Percentiles rank a stretch among this genome's conserved stretches.
Evolutionary conservation across 129 eudicot species (phyloP).

Genomic region (Glebionis coronaria): DNA sequence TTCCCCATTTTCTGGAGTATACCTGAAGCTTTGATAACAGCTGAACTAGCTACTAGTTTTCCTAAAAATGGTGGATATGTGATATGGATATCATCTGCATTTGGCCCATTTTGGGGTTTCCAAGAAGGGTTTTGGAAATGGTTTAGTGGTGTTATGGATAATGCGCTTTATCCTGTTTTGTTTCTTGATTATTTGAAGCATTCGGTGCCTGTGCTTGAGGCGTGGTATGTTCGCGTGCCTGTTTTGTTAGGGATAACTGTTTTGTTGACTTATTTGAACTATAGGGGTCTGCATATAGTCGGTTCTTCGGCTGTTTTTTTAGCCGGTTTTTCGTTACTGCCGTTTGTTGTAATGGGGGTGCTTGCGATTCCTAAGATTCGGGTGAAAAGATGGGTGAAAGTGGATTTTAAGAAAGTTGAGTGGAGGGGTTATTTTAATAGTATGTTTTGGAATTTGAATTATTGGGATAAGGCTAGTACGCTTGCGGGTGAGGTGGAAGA

Average conservation of each 20-base stretch:
- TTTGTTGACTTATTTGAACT: conserved; percentile 70
- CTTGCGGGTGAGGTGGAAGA: conserved; percentile 84
- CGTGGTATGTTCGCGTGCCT: conserved; percentile 56
- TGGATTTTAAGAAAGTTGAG: conserved; percentile 56
- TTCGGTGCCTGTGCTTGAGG: conserved; percentile 59
- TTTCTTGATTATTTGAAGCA: conserved; percentile 84
- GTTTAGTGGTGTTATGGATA: conserved; percentile 95
- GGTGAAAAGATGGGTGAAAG: conserved; percentile 53
- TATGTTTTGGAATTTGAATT: conserved; percentile 90
- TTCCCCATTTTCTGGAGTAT: conserved; percentile 90
- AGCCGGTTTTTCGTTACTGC: conserved; percentile 71
- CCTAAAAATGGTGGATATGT: conserved; percentile 95
- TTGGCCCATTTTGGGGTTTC: conserved; percentile 93
- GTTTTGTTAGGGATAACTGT: conserved; percentile 63
- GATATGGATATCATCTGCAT: conserved; percentile 88
- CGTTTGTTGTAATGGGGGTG: conserved; percentile 67
- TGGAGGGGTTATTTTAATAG: conserved; percentile 88
- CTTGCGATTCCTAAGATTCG: conserved; percentile 67
- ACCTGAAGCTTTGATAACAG: conserved; percentile 88
- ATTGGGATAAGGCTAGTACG: conserved; percentile 94
- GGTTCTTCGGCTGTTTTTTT: conserved; percentile 76
- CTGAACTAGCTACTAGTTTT: conserved; percentile 84
- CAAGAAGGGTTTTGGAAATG: conserved; percentile 97
- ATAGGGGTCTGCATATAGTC: conserved; percentile 80
- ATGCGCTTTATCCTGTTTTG: conserved; percentile 88